Evolutionary conservation across 352 stramenopile genomes (phyloP).

Genomic region (Phytophthora citricola): DNA sequence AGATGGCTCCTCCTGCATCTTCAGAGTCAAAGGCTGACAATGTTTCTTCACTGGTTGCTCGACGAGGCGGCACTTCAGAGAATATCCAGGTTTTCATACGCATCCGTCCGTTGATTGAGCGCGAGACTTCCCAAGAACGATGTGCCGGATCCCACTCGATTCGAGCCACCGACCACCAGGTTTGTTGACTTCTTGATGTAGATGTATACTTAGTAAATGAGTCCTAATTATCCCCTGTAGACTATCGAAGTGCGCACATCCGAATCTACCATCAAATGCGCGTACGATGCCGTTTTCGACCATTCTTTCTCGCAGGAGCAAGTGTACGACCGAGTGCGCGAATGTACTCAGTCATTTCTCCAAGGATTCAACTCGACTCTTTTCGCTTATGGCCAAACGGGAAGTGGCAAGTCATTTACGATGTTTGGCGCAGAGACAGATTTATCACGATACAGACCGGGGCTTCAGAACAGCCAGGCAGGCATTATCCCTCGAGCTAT

Average conservation of each 20-base stretch:
- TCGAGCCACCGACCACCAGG: slow-evolving; percentile 51
- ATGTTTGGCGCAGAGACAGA: slow-evolving; percentile 87
- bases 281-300: slow-evolving; percentile 86
- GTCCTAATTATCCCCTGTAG: slow-evolving; percentile 22
- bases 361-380: slow-evolving; percentile 86
- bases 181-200: slow-evolving; percentile 16
- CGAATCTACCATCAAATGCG: slow-evolving; percentile 79
- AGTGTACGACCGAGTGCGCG: slow-evolving; percentile 78
- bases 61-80: slow-evolving; percentile 51
- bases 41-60: slow-evolving; percentile 4
- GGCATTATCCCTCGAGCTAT: slow-evolving; percentile 92
- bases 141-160: slow-evolving; percentile 47
- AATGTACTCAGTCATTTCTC: slow-evolving; percentile 84
- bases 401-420: slow-evolving; percentile 88
- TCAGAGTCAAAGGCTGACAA: slow-evolving; percentile 3
- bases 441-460: slow-evolving; percentile 69
- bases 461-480: slow-evolving; percentile 81
- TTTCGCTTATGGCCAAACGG: slow-evolving; percentile 88
- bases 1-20: slow-evolving; percentile 3
- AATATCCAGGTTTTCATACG: slow-evolving; percentile 89
- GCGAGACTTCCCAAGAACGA: slow-evolving; percentile 50
- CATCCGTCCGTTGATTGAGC: slow-evolving; percentile 81
- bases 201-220: too few species aligned
- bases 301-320: slow-evolving; percentile 75
- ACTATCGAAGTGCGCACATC: slow-evolving; percentile 80